Evolutionary conservation across 768 basidiomycete species (phyloP).

Genomic region (Tulasnella sp.): DNA sequence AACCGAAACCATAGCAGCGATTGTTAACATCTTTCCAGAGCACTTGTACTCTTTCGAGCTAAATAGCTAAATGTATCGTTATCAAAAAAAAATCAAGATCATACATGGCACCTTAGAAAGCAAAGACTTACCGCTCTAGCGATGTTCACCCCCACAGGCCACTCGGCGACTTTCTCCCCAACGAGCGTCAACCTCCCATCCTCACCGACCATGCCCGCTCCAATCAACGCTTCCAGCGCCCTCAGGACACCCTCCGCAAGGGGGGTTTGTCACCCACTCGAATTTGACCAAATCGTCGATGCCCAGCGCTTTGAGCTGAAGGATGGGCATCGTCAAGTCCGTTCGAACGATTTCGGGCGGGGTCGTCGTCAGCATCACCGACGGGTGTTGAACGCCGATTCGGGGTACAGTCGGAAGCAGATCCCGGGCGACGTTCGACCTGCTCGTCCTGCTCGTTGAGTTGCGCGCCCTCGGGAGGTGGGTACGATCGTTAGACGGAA

Average conservation of each 20-base stretch:
- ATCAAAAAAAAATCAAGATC: neutral
- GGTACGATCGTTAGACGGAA: slow-evolving; percentile 79
- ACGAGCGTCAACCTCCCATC: slow-evolving; percentile 62
- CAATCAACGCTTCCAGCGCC: slow-evolving; percentile 74
- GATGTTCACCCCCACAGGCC: slow-evolving; percentile 85
- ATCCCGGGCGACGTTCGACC: slow-evolving; percentile 88
- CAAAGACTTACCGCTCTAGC: slow-evolving; percentile 76
- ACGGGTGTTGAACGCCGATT: slow-evolving; percentile 41
- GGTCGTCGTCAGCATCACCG: slow-evolving; percentile 53
- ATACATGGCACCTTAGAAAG: neutral
- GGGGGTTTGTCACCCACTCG: slow-evolving; percentile 88
- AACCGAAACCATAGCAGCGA: slow-evolving; percentile 90
- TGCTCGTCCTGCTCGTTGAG: slow-evolving; percentile 88
- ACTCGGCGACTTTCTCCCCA: slow-evolving; percentile 85
- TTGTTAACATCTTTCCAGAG: slow-evolving; percentile 91
- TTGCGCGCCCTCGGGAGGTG: slow-evolving; percentile 79
- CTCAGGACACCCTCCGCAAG: slow-evolving; percentile 76
- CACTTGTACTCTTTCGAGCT: slow-evolving; percentile 78
- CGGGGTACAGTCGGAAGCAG: slow-evolving; percentile 85
- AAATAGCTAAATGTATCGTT: slow-evolving; percentile 52
- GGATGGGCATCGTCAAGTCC: slow-evolving; percentile 83
- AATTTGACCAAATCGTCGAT: slow-evolving; percentile 94
- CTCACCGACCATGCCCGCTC: slow-evolving; percentile 75
- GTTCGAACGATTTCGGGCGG: slow-evolving; percentile 86
- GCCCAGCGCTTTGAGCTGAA: slow-evolving; percentile 91